Evolutionary conservation across 2,329 filamentous ascomycete genomes (phyloP).

Genomic region (Arthrinium phaeospermum): DNA sequence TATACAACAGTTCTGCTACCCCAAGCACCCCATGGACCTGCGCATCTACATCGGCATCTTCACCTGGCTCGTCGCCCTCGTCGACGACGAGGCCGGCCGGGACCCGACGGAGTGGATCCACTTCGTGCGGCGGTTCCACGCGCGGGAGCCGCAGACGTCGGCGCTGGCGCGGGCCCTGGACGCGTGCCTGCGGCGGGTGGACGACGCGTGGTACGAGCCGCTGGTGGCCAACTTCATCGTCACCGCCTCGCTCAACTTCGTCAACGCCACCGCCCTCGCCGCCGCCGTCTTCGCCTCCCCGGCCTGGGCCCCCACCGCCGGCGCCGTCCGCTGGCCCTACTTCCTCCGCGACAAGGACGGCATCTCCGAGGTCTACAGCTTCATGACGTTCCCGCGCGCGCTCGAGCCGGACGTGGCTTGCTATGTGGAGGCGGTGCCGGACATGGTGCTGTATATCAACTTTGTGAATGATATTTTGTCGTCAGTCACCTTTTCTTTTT

Average conservation of each 20-base stretch:
- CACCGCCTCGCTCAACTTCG: background rate
- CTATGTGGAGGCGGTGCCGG: background rate
- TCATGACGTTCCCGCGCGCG: background rate
- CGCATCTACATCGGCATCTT: background rate
- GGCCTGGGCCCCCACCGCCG: too few relatives aligned
- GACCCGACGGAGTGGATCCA: background rate
- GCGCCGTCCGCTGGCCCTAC: background rate
- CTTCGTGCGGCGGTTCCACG: background rate
- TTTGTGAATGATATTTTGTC: background rate
- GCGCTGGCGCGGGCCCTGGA: background rate
- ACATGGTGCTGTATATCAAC: background rate
- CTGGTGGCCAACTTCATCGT: background rate
- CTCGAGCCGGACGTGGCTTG: background rate
- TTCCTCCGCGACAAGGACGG: background rate
- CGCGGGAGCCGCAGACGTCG: background rate
- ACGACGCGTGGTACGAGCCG: background rate
- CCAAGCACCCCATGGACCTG: background rate
- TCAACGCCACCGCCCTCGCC: background rate
- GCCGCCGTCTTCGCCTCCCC: too few relatives aligned
- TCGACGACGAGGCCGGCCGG: background rate
- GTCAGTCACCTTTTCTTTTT: background rate
- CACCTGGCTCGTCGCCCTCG: background rate
- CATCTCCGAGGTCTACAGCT: background rate
- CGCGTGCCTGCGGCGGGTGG: background rate
- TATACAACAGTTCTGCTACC: background rate